phyloP scores from a whole-genome alignment of 768 basidiomycete genomes.

The Boletus vinaceobasis region DNA sequence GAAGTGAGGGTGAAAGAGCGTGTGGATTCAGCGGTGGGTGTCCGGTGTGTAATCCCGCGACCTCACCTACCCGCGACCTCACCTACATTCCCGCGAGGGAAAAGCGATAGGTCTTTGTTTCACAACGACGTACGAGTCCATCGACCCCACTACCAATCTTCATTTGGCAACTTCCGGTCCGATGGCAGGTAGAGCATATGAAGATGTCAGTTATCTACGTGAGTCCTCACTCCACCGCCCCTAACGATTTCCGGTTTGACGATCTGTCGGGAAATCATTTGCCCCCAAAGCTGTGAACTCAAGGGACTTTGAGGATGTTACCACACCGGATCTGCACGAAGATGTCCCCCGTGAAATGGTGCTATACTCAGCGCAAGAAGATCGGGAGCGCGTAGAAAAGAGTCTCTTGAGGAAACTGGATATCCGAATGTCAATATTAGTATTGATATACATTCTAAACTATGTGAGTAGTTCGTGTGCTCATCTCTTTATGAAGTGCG shows the following conservation, averaged over 20 bases:
- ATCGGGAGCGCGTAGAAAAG: slow-evolving; percentile 38
- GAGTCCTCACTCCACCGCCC: not conserved
- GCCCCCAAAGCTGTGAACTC: not conserved
- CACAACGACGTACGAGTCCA: not conserved
- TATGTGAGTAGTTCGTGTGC: slow-evolving; percentile 23
- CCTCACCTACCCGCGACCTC: no score
- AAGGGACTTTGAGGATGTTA: slow-evolving; percentile 6
- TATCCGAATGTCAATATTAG: slow-evolving; percentile 33
- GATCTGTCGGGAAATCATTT: not conserved
- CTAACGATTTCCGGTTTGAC: not conserved
- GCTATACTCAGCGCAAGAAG: slow-evolving; percentile 6
- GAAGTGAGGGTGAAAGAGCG: not conserved
- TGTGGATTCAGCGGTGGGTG: not conserved
- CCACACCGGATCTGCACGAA: not conserved
- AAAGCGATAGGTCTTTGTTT: not conserved
- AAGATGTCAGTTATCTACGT: slow-evolving; percentile 16
- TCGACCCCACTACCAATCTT: not conserved
- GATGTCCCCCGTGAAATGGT: not conserved
- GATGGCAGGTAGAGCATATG: slow-evolving; percentile 10
- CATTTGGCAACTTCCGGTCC: not conserved
- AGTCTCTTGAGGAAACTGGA: slow-evolving; percentile 39
- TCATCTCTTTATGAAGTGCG: not conserved
- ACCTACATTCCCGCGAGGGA: not conserved
- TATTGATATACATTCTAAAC: slow-evolving; percentile 36
- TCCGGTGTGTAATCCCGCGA: not conserved